phyloP scores from a whole-genome alignment of 805 yeast genomes.

The Yarrowia deformans region DNA sequence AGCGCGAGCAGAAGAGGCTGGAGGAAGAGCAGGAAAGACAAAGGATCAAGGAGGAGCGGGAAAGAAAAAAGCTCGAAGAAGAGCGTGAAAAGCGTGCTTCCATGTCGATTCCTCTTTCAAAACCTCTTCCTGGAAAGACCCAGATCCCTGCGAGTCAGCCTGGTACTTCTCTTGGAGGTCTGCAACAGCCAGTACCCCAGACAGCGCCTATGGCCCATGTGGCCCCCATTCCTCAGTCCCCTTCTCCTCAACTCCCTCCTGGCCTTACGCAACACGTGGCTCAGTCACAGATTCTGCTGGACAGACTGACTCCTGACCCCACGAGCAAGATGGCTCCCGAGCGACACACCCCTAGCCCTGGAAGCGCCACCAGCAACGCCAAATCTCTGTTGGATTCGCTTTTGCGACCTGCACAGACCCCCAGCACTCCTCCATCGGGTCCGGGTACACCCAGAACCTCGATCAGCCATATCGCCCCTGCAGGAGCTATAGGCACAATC shows the following conservation, averaged over 20 bases:
- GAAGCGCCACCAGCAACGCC: conserved; percentile 22
- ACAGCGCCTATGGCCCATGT: not conserved
- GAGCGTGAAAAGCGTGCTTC: conserved; percentile 19
- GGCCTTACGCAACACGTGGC: conserved; percentile 19
- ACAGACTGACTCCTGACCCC: conserved; percentile 36
- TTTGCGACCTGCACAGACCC: conserved; percentile 16
- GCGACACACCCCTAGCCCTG: conserved; percentile 24
- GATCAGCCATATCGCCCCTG: conserved; percentile 1
- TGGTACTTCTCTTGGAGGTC: conserved; percentile 24
- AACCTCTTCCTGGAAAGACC: conserved; percentile 9
- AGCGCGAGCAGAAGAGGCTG: not conserved
- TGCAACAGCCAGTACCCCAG: conserved; percentile 2
- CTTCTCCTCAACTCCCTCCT: conserved; percentile 6
- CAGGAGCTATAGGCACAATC: conserved; percentile 21
- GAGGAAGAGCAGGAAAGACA: conserved; percentile 2
- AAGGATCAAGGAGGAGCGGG: not conserved
- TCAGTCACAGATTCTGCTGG: conserved; percentile 32
- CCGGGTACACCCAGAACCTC: conserved; percentile 13
- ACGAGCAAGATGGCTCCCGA: conserved; percentile 6
- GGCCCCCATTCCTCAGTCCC: not conserved
- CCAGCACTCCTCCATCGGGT: conserved; percentile 3
- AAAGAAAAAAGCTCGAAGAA: conserved; percentile 1
- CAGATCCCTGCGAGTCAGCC: conserved; percentile 24
- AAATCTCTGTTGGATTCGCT: conserved; percentile 19
- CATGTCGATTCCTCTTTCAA: conserved; percentile 12